Evolutionary conservation across 306 rosid species (phyloP).

Genomic region (Glycyrrhiza uralensis): DNA sequence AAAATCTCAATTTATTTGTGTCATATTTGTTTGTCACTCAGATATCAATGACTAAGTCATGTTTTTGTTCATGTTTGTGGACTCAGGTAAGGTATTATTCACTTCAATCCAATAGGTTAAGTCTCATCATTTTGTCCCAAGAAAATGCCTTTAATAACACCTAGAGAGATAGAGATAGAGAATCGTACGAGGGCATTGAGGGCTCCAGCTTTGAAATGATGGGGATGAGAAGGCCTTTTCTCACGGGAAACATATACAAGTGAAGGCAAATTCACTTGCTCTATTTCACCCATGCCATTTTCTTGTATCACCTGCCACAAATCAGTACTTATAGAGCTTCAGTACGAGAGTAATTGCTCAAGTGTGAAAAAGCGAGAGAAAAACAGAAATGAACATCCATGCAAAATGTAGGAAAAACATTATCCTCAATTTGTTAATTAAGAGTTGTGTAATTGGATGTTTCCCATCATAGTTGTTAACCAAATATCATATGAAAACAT

Average conservation of each 20-base stretch:
- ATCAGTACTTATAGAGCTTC: neutral
- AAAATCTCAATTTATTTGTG: neutral
- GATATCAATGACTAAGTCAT: neutral
- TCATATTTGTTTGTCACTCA: neutral
- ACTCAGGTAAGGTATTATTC: neutral
- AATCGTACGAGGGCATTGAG: slow-evolving; percentile 56
- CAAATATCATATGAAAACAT: too few species aligned
- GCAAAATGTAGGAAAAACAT: neutral
- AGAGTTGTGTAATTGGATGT: neutral
- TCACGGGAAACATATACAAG: slow-evolving; percentile 68
- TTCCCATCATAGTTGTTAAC: too few species aligned
- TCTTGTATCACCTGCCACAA: slow-evolving; percentile 40
- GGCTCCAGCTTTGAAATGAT: slow-evolving; percentile 78
- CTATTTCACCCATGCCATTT: neutral
- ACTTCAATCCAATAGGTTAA: neutral
- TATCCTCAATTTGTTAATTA: neutral
- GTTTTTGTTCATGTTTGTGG: neutral
- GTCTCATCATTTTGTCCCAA: neutral
- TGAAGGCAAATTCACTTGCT: slow-evolving; percentile 38
- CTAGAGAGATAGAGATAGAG: neutral
- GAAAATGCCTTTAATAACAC: neutral
- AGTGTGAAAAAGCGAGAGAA: neutral
- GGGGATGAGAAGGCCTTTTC: slow-evolving; percentile 49
- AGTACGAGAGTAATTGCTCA: neutral
- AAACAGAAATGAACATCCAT: neutral